phyloP scores from a whole-genome alignment of 208 protist genomes.

The Blastocrithidia nonstop region DNA sequence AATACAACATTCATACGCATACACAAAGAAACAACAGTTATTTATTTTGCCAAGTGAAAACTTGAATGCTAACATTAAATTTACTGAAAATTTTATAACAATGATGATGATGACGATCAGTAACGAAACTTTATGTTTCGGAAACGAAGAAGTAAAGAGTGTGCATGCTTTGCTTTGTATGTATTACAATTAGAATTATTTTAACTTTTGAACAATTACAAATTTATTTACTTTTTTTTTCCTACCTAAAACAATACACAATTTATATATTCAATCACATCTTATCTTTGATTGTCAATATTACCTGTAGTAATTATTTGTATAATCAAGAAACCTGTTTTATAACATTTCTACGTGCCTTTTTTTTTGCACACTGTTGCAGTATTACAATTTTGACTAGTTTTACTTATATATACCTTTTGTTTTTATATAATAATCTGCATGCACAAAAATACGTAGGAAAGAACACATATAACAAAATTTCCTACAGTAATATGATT shows the following conservation, averaged over 20 bases:
- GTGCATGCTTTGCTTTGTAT: not conserved
- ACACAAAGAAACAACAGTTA: too few relatives aligned
- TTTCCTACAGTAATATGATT: too few relatives aligned
- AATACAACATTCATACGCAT: not conserved
- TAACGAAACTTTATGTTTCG: not conserved
- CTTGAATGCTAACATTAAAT: too few relatives aligned
- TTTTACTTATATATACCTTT: conserved; percentile 3
- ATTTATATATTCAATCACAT: conserved; percentile 1
- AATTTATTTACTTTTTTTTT: too few relatives aligned
- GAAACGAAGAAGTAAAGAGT: not conserved
- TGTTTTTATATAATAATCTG: not conserved
- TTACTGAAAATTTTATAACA: not conserved
- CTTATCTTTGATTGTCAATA: not conserved
- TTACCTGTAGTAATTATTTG: conserved; percentile 2
- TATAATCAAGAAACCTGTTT: conserved; percentile 3
- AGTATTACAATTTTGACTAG: too few relatives aligned
- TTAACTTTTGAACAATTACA: too few relatives aligned
- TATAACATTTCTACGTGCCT: not conserved
- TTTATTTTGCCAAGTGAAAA: too few relatives aligned
- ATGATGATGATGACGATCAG: not conserved
- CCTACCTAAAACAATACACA: not conserved
- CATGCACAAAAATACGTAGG: too few relatives aligned
- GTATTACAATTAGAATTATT: too few relatives aligned
- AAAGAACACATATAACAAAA: too few relatives aligned
- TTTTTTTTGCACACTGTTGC: too few relatives aligned